These are phyloP conservation scores for Exobasidium rhododendri DNA, from an alignment of 1,284 basidiomycete genomes.

Conservation along the genomic window DNA sequence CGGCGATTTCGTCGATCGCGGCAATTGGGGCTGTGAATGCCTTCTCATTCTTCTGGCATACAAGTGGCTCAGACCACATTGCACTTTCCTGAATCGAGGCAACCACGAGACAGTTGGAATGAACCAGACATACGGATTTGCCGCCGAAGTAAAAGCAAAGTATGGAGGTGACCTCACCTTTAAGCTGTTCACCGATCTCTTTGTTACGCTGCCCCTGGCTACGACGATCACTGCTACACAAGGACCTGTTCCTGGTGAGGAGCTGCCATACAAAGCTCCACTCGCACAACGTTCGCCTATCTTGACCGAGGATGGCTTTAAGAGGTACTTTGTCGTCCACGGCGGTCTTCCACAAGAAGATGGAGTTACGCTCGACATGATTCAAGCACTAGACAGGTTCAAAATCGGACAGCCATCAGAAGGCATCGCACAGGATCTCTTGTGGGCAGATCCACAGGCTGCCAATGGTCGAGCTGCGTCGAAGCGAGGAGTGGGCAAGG, in stretches of 20 bases:
- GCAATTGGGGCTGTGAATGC: conserved; percentile 95
- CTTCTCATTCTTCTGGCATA: conserved; percentile 89
- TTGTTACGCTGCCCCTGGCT: conserved; percentile 66
- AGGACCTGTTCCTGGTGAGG: conserved; percentile 58
- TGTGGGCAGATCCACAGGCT: conserved; percentile 82
- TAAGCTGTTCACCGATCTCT: conserved; percentile 51
- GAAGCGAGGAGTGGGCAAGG: conserved; percentile 92
- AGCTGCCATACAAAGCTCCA: conserved; percentile 36
- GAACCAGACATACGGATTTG: conserved; percentile 69
- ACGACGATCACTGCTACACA: conserved; percentile 76
- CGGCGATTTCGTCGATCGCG: conserved; percentile 73
- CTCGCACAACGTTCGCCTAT: conserved; percentile 59
- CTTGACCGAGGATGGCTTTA: conserved; percentile 73
- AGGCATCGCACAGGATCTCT: conserved; percentile 78
- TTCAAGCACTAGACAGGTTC: conserved; percentile 80
- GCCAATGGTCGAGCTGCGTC: conserved; percentile 86
- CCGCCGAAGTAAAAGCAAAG: conserved; percentile 79
- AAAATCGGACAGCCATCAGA: conserved; percentile 81
- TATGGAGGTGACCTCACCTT: conserved; percentile 49
- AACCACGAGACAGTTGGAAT: conserved; percentile 94
- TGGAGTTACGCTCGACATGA: conserved; percentile 84
- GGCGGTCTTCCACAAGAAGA: conserved; percentile 89
- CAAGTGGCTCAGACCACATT: conserved; percentile 66
- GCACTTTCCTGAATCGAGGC: conserved; percentile 65
- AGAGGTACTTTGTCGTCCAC: conserved; percentile 93